phyloP scores from a whole-genome alignment of 805 yeast genomes.

The Lipomyces starkeyi region DNA sequence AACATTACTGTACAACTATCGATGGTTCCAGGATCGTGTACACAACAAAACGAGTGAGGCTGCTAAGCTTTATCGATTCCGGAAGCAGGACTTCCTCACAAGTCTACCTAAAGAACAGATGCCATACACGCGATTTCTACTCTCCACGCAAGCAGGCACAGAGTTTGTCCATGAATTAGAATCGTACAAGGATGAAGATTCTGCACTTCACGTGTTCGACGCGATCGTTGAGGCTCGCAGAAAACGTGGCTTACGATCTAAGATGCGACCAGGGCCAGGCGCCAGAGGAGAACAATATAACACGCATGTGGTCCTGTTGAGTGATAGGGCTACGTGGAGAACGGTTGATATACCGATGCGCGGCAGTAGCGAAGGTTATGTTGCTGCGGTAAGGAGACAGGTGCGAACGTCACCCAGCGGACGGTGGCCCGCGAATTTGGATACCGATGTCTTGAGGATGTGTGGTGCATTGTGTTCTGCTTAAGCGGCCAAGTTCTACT shows the following conservation, averaged over 20 bases:
- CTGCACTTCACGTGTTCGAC: slow-evolving; percentile 21
- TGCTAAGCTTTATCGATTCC: slow-evolving; percentile 8
- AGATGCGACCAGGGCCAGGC: not conserved
- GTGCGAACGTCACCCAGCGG: slow-evolving; percentile 18
- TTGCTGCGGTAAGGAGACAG: slow-evolving; percentile 15
- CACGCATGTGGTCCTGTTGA: not conserved
- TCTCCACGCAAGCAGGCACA: slow-evolving; percentile 34
- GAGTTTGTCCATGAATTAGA: slow-evolving; percentile 35
- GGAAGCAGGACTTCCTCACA: slow-evolving; percentile 19
- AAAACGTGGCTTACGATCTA: slow-evolving; percentile 2
- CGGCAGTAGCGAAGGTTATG: slow-evolving; percentile 17
- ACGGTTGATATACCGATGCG: slow-evolving; percentile 12
- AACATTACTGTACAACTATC: slow-evolving; percentile 24
- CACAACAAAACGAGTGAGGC: not conserved
- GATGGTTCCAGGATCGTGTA: slow-evolving; percentile 13
- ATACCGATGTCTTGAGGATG: slow-evolving; percentile 19
- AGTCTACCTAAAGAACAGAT: slow-evolving; percentile 29
- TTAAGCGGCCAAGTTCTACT: no score
- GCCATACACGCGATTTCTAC: slow-evolving; percentile 26
- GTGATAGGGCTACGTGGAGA: not conserved
- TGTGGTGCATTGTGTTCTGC: slow-evolving; percentile 7
- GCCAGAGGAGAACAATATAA: not conserved
- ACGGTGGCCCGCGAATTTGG: slow-evolving; percentile 33
- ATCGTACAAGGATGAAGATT: slow-evolving; percentile 10
- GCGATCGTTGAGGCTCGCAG: slow-evolving; percentile 4